phyloP scores from a whole-genome alignment of 805 yeast species.

The Wickerhamomyces bovis region DNA sequence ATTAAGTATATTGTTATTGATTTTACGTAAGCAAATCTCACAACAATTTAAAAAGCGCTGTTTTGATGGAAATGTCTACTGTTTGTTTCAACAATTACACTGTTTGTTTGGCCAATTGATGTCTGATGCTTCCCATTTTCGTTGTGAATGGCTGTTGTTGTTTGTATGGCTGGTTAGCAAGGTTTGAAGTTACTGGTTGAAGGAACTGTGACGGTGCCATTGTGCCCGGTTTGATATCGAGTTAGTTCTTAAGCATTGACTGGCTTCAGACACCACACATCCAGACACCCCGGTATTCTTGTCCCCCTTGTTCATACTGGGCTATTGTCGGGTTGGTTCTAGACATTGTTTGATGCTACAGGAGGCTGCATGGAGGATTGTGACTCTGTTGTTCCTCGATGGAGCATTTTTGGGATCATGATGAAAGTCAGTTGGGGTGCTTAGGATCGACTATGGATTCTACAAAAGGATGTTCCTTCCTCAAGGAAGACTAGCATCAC shows the following conservation, averaged over 20 bases:
- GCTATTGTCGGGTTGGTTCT: background rate
- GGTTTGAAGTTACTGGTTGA: background rate
- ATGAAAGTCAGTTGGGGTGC: background rate
- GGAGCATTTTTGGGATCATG: background rate
- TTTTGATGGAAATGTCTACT: too few relatives aligned
- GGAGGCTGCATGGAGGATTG: slow-evolving; percentile 1
- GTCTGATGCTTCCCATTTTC: background rate
- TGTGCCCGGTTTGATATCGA: background rate
- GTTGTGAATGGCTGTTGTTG: background rate
- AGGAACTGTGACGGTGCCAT: background rate
- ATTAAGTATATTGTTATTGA: too few relatives aligned
- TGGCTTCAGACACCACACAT: background rate
- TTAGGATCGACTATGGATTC: background rate
- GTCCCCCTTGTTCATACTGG: background rate
- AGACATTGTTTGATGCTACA: background rate
- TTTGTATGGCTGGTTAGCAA: background rate
- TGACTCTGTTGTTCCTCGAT: background rate
- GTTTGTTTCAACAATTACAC: background rate
- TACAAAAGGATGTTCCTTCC: background rate
- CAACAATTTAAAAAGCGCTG: too few relatives aligned
- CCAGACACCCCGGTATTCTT: background rate
- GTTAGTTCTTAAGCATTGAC: background rate
- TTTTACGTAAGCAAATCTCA: too few relatives aligned
- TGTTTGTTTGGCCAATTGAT: background rate
- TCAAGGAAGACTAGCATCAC: background rate